A percentile compares a stretch with the other conserved stretches of the same genome.
Conservation (phyloP, 2,329 filamentous ascomycete genomes). For the Aspergillus versicolor region DNA sequence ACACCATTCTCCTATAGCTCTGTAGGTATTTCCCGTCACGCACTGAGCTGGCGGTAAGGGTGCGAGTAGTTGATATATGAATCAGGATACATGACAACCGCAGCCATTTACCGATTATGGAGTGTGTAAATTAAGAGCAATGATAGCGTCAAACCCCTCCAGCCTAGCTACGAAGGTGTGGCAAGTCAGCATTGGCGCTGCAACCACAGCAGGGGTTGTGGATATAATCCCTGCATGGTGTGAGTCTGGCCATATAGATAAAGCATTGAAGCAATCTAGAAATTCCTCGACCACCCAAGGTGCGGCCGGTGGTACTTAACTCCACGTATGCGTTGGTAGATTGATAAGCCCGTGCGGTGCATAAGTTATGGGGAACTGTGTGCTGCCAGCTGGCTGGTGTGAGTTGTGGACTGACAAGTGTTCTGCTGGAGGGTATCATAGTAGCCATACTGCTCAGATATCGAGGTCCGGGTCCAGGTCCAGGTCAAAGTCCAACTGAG, state of each 20-base stretch:
- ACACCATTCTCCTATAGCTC: neutral
- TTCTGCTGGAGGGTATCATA: neutral
- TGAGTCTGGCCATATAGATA: neutral
- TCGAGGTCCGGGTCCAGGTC: neutral
- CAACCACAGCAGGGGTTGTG: constrained; percentile 15
- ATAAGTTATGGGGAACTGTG: neutral
- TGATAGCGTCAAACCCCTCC: neutral
- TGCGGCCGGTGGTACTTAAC: neutral
- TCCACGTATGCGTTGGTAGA: constrained; percentile 1
- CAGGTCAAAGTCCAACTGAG: neutral
- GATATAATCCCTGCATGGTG: constrained; percentile 4
- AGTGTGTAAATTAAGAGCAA: neutral
- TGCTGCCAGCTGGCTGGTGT: neutral
- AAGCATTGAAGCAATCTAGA: neutral
- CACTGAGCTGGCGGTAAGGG: neutral
- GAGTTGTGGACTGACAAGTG: neutral
- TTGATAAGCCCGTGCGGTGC: neutral
- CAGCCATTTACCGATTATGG: neutral
- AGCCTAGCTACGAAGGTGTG: neutral
- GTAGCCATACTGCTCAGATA: neutral
- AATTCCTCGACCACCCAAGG: neutral
- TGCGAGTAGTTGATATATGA: neutral
- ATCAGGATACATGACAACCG: neutral
- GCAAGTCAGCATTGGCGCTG: constrained; percentile 12
- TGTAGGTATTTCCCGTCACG: neutral